Percentiles rank a stretch among this genome's conserved stretches.
These are phyloP conservation scores for Hypoxylon subgilvum DNA, from an alignment of 495 filamentous ascomycete genomes.

Conservation along the genomic window DNA sequence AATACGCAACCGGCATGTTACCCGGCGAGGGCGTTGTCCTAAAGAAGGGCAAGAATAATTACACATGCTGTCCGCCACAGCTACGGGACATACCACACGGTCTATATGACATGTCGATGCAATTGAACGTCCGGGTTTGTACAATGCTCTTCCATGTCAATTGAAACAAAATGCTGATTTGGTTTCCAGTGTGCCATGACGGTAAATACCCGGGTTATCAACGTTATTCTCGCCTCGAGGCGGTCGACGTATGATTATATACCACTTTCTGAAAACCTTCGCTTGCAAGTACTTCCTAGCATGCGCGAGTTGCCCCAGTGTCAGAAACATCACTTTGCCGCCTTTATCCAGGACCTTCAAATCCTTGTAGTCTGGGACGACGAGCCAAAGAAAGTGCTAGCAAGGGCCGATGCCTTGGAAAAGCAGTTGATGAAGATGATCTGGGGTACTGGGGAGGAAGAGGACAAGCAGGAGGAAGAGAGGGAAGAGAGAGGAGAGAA, in stretches of 20 bases:
- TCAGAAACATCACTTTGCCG: slow-evolving; percentile 71
- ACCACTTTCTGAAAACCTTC: slow-evolving; percentile 61
- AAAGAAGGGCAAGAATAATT: slow-evolving; percentile 60
- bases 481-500: slow-evolving; percentile 48
- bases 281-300: slow-evolving; percentile 64
- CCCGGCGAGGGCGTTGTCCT: slow-evolving; percentile 66
- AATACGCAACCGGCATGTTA: slow-evolving; percentile 60
- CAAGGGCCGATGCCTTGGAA: slow-evolving; percentile 57
- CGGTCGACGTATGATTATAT: slow-evolving; percentile 54
- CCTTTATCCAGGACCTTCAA: slow-evolving; percentile 63
- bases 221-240: slow-evolving; percentile 56
- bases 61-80: slow-evolving; percentile 61
- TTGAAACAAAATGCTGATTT: background rate
- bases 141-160: background rate
- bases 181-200: slow-evolving; percentile 62
- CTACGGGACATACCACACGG: slow-evolving; percentile 54
- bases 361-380: slow-evolving; percentile 73
- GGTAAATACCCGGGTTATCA: slow-evolving; percentile 63
- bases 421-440: slow-evolving; percentile 61
- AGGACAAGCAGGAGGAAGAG: slow-evolving; percentile 51
- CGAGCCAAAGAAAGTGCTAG: slow-evolving; percentile 60
- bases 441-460: slow-evolving; percentile 53
- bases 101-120: slow-evolving; percentile 57
- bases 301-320: slow-evolving; percentile 60
- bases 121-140: slow-evolving; percentile 60